These are phyloP conservation scores for Scytalidium sp. DNA, from an alignment of 2,329 filamentous ascomycete species.

Conservation along the genomic window DNA sequence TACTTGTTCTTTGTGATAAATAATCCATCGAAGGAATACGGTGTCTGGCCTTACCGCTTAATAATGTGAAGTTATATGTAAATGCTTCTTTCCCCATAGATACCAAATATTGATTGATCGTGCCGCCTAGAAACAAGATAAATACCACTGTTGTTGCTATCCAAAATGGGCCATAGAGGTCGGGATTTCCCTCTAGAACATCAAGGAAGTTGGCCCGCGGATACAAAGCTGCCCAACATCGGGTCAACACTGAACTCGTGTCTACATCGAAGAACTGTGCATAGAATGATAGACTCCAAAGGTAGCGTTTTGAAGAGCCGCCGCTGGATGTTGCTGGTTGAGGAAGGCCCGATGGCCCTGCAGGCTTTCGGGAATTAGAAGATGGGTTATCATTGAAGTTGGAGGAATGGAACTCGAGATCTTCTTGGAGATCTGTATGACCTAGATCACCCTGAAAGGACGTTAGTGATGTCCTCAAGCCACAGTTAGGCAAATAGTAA, in stretches of 20 bases:
- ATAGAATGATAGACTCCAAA: constrained; percentile 93
- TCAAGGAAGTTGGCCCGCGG: constrained; percentile 95
- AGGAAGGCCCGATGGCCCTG: constrained; percentile 46
- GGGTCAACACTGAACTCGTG: constrained; percentile 80
- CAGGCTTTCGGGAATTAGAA: constrained; percentile 36
- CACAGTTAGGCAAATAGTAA: constrained; percentile 1
- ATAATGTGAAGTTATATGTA: constrained; percentile 83
- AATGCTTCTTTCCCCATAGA: constrained; percentile 68
- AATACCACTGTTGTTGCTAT: constrained; percentile 97
- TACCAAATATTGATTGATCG: constrained; percentile 86
- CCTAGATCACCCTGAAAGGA: constrained; percentile 81
- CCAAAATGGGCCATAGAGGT: constrained; percentile 97
- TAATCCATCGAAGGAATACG: neutral
- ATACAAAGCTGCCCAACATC: constrained; percentile 86
- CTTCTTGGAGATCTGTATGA: constrained; percentile 96
- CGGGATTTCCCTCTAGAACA: constrained; percentile 92
- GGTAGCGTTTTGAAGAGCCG: constrained; percentile 72
- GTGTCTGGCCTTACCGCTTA: constrained; percentile 62
- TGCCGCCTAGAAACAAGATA: constrained; percentile 92
- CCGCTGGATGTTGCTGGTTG: constrained; percentile 52
- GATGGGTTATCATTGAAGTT: constrained; percentile 65
- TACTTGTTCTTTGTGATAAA: neutral
- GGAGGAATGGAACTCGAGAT: constrained; percentile 97
- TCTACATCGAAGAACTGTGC: constrained; percentile 99
- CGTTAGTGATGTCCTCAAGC: constrained; percentile 8